Percentiles rank a stretch among this genome's conserved stretches.
Evolutionary conservation across 164 flowering plant species (phyloP).

Genomic region (Chimonanthus salicifolius): DNA sequence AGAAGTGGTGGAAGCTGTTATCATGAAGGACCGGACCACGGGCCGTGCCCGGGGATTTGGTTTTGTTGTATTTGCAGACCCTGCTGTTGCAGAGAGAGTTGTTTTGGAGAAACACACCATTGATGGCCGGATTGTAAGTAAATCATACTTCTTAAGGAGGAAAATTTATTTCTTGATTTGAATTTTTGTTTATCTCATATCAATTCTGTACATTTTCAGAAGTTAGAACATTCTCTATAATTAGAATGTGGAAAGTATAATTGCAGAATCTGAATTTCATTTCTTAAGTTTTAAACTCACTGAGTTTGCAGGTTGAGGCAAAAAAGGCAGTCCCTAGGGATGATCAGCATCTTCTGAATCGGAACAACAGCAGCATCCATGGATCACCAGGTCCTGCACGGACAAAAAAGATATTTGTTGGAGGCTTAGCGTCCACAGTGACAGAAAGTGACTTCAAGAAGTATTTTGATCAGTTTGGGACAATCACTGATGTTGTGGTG

Average conservation of each 20-base stretch:
- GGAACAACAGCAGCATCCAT: constrained; percentile 36
- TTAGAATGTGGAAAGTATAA: neutral
- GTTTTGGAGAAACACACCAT: constrained; percentile 73
- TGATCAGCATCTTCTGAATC: constrained; percentile 50
- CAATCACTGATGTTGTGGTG: constrained; percentile 70
- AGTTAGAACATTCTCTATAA: neutral
- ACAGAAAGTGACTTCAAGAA: constrained; percentile 66
- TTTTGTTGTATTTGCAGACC: constrained; percentile 79
- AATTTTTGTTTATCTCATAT: neutral
- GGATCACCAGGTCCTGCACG: constrained; percentile 63
- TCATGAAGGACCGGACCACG: constrained; percentile 83
- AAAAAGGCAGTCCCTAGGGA: constrained; percentile 84
- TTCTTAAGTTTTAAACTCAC: neutral
- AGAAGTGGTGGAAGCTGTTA: constrained; percentile 81
- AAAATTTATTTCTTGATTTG: neutral
- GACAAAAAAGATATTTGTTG: constrained; percentile 76
- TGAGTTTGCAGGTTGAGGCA: constrained; percentile 62
- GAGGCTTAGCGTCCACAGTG: constrained; percentile 73
- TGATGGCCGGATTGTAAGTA: constrained; percentile 81
- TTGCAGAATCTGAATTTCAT: constrained; percentile 2
- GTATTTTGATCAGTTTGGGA: constrained; percentile 77
- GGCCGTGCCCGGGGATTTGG: constrained; percentile 96
- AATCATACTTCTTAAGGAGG: neutral
- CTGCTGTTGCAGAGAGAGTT: constrained; percentile 79
- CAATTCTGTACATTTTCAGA: neutral